Evolutionary conservation across 495 filamentous ascomycete genomes (phyloP).

Genomic region (Talaromyces nanjingensis): DNA sequence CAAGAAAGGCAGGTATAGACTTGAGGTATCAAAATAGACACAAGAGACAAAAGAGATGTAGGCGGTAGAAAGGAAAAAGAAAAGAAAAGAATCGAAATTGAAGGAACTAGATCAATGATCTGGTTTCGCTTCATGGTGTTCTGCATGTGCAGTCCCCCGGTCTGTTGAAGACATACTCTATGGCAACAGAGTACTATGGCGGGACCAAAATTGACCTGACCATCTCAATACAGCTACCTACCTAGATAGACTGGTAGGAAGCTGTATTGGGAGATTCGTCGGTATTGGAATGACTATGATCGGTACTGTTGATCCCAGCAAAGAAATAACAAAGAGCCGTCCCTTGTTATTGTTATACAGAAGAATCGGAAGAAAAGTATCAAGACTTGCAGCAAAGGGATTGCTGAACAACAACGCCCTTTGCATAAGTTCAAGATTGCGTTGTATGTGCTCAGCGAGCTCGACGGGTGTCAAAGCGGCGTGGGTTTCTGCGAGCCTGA

Average conservation of each 20-base stretch:
- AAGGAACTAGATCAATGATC: neutral
- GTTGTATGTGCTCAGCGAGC: conserved; percentile 17
- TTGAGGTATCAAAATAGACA: neutral
- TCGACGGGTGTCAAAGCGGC: conserved; percentile 23
- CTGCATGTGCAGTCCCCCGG: neutral
- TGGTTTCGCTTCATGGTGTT: neutral
- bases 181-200: neutral
- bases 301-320: conserved; percentile 4
- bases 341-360: conserved; percentile 4
- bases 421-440: neutral
- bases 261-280: neutral
- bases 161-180: conserved; percentile 2
- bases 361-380: conserved; percentile 5
- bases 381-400: neutral
- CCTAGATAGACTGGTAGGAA: neutral
- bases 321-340: conserved; percentile 1
- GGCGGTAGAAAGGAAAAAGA: neutral
- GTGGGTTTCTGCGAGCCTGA: conserved; percentile 22
- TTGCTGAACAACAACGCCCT: neutral
- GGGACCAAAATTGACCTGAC: neutral
- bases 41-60: neutral
- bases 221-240: neutral
- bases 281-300: neutral
- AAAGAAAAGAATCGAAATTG: neutral
- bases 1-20: neutral